Evolutionary conservation across 2,329 filamentous ascomycete species (phyloP).

Genomic region (Trichoderma guizhouense): DNA sequence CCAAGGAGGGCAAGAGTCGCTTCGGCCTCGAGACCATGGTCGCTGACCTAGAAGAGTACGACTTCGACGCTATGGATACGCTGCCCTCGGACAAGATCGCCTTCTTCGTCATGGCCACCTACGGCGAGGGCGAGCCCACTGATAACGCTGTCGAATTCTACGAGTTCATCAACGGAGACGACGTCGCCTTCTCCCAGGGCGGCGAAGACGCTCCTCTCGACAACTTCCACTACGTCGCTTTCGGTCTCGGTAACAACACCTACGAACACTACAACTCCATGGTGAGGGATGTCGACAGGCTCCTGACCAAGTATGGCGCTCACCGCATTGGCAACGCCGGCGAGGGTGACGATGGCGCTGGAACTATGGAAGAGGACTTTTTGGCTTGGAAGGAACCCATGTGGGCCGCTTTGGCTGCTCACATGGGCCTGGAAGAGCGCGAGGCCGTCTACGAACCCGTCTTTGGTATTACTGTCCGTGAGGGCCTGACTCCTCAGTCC

Average conservation of each 20-base stretch:
- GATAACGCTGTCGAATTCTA: slow-evolving; percentile 99
- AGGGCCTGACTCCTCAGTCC: slow-evolving; percentile 69
- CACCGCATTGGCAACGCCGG: slow-evolving; percentile 81
- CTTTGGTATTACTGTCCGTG: slow-evolving; percentile 76
- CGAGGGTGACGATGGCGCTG: slow-evolving; percentile 95
- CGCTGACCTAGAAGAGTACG: slow-evolving; percentile 95
- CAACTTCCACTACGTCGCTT: slow-evolving; percentile 89
- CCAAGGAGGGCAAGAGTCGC: slow-evolving; percentile 94
- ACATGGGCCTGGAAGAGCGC: slow-evolving; percentile 88
- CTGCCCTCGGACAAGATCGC: slow-evolving; percentile 87
- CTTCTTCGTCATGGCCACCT: slow-evolving; percentile 95
- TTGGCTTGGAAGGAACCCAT: slow-evolving; percentile 99
- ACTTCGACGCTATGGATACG: slow-evolving; percentile 88
- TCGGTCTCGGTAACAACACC: slow-evolving; percentile 97
- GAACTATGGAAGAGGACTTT: slow-evolving; percentile 99
- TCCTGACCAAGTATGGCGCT: slow-evolving; percentile 77
- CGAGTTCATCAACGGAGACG: slow-evolving; percentile 86
- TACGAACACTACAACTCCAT: slow-evolving; percentile 99
- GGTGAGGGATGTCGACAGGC: slow-evolving; percentile 86
- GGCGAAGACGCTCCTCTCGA: slow-evolving; percentile 64
- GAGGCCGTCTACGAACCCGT: slow-evolving; percentile 94
- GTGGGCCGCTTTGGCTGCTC: slow-evolving; percentile 81
- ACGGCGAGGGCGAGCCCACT: slow-evolving; percentile 96
- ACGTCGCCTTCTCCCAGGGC: slow-evolving; percentile 74
- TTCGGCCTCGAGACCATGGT: slow-evolving; percentile 98